phyloP scores from a whole-genome alignment of 208 protist genomes.

The Naegleria gruberi region DNA sequence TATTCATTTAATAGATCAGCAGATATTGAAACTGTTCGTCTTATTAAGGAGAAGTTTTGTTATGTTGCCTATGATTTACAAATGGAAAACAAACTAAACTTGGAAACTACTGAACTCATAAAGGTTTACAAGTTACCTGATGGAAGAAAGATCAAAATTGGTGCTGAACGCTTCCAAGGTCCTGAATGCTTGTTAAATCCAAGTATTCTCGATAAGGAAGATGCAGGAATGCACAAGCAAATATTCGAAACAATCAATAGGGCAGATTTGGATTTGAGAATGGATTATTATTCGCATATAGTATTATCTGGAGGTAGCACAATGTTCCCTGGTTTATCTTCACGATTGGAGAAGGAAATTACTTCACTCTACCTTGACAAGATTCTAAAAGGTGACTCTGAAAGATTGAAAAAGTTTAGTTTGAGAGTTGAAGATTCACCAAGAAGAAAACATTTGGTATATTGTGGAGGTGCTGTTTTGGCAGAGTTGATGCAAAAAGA shows the following conservation, averaged over 20 bases:
- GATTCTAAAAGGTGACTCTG: slow-evolving; percentile 73
- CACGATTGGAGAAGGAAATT: slow-evolving; percentile 90
- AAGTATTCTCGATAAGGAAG: background rate
- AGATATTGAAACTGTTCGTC: background rate
- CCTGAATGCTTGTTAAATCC: background rate
- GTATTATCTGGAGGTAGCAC: slow-evolving; percentile 88
- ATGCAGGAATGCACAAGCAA: background rate
- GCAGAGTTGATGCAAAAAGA: slow-evolving; percentile 87
- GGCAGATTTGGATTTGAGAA: slow-evolving; percentile 84
- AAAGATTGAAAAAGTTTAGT: slow-evolving; percentile 65
- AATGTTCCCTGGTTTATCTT: slow-evolving; percentile 89
- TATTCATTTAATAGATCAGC: too few species aligned
- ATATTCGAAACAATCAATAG: slow-evolving; percentile 75
- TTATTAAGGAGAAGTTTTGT: background rate
- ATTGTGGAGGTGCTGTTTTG: slow-evolving; percentile 92
- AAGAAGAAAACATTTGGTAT: slow-evolving; percentile 91
- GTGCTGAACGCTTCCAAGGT: background rate
- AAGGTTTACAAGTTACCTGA: background rate
- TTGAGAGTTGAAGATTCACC: slow-evolving; percentile 88
- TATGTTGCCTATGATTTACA: background rate
- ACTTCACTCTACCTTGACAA: slow-evolving; percentile 65
- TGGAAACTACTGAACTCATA: background rate
- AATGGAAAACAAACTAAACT: background rate
- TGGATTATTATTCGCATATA: slow-evolving; percentile 87
- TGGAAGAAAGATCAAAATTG: background rate